Evolutionary conservation across 2,329 filamentous ascomycete genomes (phyloP).

Genomic region (Hypomyces perniciosus): DNA sequence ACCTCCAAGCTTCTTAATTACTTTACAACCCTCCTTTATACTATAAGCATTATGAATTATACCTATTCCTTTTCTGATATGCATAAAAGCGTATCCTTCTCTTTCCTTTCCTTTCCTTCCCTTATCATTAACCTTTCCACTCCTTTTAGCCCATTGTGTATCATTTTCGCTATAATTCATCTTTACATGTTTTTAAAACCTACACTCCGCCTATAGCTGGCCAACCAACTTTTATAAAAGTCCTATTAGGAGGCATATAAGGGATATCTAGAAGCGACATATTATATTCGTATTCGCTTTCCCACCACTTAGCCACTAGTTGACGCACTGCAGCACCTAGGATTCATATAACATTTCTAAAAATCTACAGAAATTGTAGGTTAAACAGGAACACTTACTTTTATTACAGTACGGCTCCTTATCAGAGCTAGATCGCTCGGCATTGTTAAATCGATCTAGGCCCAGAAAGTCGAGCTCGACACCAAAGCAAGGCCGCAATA

Average conservation of each 20-base stretch:
- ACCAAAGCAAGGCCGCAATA: not conserved
- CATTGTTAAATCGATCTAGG: not conserved
- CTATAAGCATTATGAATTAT: not conserved
- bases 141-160: no score
- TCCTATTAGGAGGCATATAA: not conserved
- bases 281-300: not conserved
- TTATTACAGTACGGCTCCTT: conserved; percentile 2
- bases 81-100: no score
- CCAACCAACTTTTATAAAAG: conserved; percentile 1
- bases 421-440: not conserved
- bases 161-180: not conserved
- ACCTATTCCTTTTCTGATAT: not conserved
- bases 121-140: no score
- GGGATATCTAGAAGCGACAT: not conserved
- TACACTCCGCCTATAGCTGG: not conserved
- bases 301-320: conserved; percentile 1
- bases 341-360: no score
- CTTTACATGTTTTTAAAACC: not conserved
- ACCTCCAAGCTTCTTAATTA: not conserved
- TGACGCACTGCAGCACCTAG: conserved; percentile 1
- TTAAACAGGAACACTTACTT: not conserved
- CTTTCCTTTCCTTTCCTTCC: no score
- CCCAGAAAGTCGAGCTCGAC: conserved; percentile 1
- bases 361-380: no score
- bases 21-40: not conserved